These are phyloP conservation scores for Aphanomyces euteiches DNA, from an alignment of 352 stramenopile genomes.

Conservation along the genomic window DNA sequence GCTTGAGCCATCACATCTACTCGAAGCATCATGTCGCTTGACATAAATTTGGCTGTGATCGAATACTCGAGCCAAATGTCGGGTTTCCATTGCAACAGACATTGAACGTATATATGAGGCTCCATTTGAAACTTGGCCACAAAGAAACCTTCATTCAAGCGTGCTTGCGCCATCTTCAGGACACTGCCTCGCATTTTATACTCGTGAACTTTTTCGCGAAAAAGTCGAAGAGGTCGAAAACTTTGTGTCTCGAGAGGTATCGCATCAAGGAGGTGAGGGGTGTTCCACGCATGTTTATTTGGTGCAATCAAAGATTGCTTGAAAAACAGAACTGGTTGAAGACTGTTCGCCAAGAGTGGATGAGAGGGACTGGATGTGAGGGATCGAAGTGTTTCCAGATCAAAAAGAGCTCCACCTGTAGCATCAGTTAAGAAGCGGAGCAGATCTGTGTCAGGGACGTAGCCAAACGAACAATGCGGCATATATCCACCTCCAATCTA, in stretches of 20 bases:
- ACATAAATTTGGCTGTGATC: slow-evolving; percentile 48
- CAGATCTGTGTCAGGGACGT: slow-evolving; percentile 76
- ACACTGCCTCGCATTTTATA: slow-evolving; percentile 81
- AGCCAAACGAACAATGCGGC: slow-evolving; percentile 71
- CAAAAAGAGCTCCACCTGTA: slow-evolving; percentile 60
- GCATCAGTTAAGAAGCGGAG: slow-evolving; percentile 71
- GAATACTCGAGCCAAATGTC: slow-evolving; percentile 89
- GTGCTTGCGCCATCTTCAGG: slow-evolving; percentile 74
- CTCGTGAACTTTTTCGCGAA: slow-evolving; percentile 84
- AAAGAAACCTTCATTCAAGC: slow-evolving; percentile 72
- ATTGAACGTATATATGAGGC: slow-evolving; percentile 56
- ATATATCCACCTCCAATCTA: slow-evolving; percentile 52
- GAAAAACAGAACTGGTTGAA: slow-evolving; percentile 24
- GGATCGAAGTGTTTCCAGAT: slow-evolving; percentile 53
- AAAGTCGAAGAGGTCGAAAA: slow-evolving; percentile 77
- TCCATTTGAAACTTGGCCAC: slow-evolving; percentile 16
- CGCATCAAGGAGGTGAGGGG: slow-evolving; percentile 11
- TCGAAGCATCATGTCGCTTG: slow-evolving; percentile 28
- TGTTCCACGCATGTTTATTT: neutral
- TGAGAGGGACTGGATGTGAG: slow-evolving; percentile 29
- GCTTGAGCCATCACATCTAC: slow-evolving; percentile 55
- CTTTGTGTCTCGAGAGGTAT: slow-evolving; percentile 13
- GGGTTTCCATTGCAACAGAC: slow-evolving; percentile 84
- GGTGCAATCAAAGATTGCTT: slow-evolving; percentile 18
- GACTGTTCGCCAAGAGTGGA: slow-evolving; percentile 9